Percentiles rank a stretch among this genome's conserved stretches.
Conservation (phyloP, 495 filamentous ascomycete genomes). For the Trichoderma parareesei region DNA sequence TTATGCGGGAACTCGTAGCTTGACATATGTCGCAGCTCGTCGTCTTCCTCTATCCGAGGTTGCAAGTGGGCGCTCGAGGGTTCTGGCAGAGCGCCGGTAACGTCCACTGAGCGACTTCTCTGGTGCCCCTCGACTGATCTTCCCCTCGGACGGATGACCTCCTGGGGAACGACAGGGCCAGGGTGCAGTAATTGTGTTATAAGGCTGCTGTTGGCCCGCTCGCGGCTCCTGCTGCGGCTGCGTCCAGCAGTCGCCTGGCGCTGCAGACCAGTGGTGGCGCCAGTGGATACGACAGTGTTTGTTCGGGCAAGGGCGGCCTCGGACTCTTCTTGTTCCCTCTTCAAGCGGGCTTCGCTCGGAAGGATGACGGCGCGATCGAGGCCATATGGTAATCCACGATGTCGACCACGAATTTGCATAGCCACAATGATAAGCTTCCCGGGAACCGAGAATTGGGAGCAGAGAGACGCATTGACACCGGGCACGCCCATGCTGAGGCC, state of each 20-base stretch:
- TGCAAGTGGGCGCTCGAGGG: neutral
- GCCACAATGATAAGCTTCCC: constrained; percentile 90
- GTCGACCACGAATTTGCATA: constrained; percentile 87
- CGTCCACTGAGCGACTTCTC: neutral
- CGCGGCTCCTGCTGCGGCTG: constrained; percentile 19
- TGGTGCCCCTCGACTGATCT: neutral
- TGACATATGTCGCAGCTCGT: neutral
- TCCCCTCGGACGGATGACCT: neutral
- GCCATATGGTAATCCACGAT: constrained; percentile 85
- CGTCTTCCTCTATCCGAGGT: neutral
- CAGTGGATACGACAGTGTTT: constrained; percentile 40
- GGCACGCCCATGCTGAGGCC: constrained; percentile 82
- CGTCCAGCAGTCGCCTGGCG: constrained; percentile 11
- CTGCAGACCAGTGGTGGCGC: constrained; percentile 14
- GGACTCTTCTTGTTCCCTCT: constrained; percentile 52
- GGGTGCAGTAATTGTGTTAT: constrained; percentile 22
- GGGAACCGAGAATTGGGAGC: constrained; percentile 64
- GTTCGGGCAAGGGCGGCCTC: constrained; percentile 44
- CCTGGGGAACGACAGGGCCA: constrained; percentile 18
- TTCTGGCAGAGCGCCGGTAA: neutral
- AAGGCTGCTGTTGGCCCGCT: constrained; percentile 16
- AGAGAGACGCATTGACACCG: constrained; percentile 66
- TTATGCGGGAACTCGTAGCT: neutral
- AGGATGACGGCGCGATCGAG: constrained; percentile 85
- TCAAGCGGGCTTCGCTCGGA: constrained; percentile 65